A percentile compares a stretch with the other conserved stretches of the same genome.
Conservation (phyloP, 768 basidiomycete species). For the Tephrocybe sp. region DNA sequence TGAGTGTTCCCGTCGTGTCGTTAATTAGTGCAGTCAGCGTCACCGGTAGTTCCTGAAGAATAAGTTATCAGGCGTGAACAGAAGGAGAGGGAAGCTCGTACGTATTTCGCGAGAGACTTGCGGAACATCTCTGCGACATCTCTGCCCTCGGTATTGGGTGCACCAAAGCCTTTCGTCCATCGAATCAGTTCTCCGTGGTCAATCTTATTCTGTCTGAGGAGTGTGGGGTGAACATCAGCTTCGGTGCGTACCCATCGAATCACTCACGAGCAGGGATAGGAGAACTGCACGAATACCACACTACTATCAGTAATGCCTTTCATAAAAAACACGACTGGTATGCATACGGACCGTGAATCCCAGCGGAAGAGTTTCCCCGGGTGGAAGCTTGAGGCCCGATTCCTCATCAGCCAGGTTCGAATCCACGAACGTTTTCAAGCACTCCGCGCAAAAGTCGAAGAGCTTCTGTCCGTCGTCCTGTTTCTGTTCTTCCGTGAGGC, state of each 20-base stretch:
- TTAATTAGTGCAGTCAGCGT: constrained; percentile 88
- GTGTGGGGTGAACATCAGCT: background rate
- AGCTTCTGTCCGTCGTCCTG: constrained; percentile 94
- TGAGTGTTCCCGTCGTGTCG: constrained; percentile 96
- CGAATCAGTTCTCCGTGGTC: constrained; percentile 94
- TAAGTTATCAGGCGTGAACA: background rate
- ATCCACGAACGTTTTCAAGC: constrained; percentile 84
- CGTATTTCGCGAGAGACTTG: constrained; percentile 73
- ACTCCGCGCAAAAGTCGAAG: constrained; percentile 98
- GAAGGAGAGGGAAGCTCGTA: constrained; percentile 32
- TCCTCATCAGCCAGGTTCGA: constrained; percentile 59
- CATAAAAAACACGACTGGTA: too few relatives aligned
- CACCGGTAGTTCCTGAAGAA: constrained; percentile 73
- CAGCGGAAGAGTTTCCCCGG: constrained; percentile 68
- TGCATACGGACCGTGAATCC: constrained; percentile 99
- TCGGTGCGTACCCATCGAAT: background rate
- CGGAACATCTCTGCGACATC: constrained; percentile 96
- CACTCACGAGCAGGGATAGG: constrained; percentile 89
- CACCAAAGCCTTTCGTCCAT: constrained; percentile 99
- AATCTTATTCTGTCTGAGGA: constrained; percentile 80
- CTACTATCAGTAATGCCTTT: too few relatives aligned
- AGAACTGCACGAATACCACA: constrained; percentile 55
- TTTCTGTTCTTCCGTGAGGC: constrained; percentile 96
- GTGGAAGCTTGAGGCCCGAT: constrained; percentile 46
- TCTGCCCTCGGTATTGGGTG: constrained; percentile 84